These are phyloP conservation scores for Annona squamosa DNA, from an alignment of 164 flowering plant genomes.

Conservation along the genomic window DNA sequence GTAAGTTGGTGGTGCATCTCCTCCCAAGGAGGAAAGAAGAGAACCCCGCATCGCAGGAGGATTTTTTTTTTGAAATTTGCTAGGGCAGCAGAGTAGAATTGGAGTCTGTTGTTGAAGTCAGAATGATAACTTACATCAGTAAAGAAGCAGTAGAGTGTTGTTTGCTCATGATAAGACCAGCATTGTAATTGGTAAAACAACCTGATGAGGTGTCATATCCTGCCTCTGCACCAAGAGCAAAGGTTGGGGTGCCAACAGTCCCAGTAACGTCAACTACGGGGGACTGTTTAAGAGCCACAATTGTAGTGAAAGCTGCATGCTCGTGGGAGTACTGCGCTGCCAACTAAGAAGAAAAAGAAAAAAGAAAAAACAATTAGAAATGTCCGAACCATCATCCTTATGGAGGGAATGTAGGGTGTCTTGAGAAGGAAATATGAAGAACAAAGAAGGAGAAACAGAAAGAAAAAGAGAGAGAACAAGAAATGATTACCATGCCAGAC, in stretches of 20 bases:
- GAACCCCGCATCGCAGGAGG: neutral
- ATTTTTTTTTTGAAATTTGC: neutral
- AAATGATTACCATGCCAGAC: constrained; percentile 61
- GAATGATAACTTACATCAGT: constrained; percentile 51
- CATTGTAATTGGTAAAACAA: constrained; percentile 68
- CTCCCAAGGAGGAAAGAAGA: too few relatives aligned
- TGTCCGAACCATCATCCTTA: neutral
- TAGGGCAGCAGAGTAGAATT: neutral
- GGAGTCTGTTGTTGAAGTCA: neutral
- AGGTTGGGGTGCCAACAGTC: constrained; percentile 71
- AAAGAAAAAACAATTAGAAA: too few relatives aligned
- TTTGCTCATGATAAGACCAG: constrained; percentile 68
- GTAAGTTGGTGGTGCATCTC: too few relatives aligned
- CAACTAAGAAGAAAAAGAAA: constrained; percentile 34
- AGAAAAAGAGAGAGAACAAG: neutral
- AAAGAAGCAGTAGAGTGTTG: constrained; percentile 69
- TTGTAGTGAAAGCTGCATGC: constrained; percentile 60
- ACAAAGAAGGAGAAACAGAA: too few relatives aligned
- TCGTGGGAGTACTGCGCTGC: constrained; percentile 88
- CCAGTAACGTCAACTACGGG: constrained; percentile 65
- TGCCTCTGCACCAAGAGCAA: constrained; percentile 91
- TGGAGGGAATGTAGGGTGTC: neutral
- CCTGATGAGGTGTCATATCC: constrained; percentile 66
- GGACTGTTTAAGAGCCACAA: constrained; percentile 45
- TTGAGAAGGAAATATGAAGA: too few relatives aligned